Base-by-base conservation (phyloP, 2,329 filamentous ascomycete species). In the Colletotrichum sp. region DNA sequence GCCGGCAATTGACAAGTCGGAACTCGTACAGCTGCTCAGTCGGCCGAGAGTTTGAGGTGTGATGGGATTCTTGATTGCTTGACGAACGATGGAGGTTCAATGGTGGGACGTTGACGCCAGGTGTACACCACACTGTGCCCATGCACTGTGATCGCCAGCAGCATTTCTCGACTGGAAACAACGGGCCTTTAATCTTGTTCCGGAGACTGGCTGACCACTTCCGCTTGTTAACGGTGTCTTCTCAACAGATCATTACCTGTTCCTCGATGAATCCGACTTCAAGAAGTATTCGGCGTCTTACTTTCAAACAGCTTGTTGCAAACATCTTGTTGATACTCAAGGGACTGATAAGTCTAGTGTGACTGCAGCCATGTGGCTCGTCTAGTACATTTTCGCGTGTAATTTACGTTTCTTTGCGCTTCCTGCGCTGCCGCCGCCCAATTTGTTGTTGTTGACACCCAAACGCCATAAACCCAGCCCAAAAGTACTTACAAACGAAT, bases 401-500 rank as follows among this genome's bases (percentile, higher is more conserved):
- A 16, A 39, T 24, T 60, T 21, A 57, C 21, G 44, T 63, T 63
- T 32, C 32, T 34, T 65, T 65, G 34, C 70, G 59, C 49, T n/a
- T 55, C 13, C 39, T 26, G 60, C 28, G 59, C 44, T 49, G 15
- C 64, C 28, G 44, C 64, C 70, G 52, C 34, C 60, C 30, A 67
- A 44, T 39, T 64, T 44, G 62, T 64, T 64, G 62, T 64, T 32
- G 28, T 71, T 52, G 30, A 63, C 60, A 34, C 62, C 67, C 52
- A 39, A 69, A 67, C 69, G 49, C 73, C 68, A 13, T 44, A 60
- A 36, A 59, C 26, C 44, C 44, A 36, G 21, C 77, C 55, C 84
- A 52, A 44, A n/a, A 49, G 21, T 39, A 32, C 52, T 85, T 80
- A 92, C 60, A 91, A 80, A 68, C 87, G 85, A 32, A 95, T 88